phyloP scores from a whole-genome alignment of 1,284 basidiomycete genomes.

The Malassezia yamatoensis region DNA sequence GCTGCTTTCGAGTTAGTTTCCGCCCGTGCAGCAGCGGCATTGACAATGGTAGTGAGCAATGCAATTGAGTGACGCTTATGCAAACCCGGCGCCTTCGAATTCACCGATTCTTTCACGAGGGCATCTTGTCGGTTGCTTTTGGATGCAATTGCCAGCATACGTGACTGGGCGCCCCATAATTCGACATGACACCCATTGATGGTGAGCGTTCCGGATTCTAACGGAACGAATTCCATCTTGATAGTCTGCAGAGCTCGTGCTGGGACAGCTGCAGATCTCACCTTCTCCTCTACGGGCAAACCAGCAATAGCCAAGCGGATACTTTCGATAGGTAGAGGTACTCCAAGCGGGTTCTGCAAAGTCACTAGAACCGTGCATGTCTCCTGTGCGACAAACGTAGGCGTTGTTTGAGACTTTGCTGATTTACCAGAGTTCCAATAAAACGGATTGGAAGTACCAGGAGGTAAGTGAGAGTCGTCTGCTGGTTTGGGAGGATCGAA shows the following conservation, averaged over 20 bases:
- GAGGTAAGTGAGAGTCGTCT: constrained; percentile 9
- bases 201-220: constrained; percentile 59
- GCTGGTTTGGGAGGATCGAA: background rate
- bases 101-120: background rate
- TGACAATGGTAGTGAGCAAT: constrained; percentile 4
- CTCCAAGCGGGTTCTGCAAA: constrained; percentile 79
- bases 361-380: constrained; percentile 68
- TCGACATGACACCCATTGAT: constrained; percentile 70
- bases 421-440: constrained; percentile 22
- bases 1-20: background rate
- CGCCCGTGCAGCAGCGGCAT: background rate
- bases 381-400: constrained; percentile 71
- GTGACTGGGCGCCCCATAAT: constrained; percentile 59
- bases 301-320: constrained; percentile 74
- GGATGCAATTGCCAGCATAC: background rate
- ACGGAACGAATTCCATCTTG: constrained; percentile 61
- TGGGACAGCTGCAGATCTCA: constrained; percentile 57
- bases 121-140: background rate
- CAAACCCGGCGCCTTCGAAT: constrained; percentile 60
- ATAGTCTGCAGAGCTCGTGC: constrained; percentile 65
- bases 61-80: constrained; percentile 52
- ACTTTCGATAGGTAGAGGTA: constrained; percentile 74
- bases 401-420: constrained; percentile 48
- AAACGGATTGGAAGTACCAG: constrained; percentile 23
- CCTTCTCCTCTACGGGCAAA: constrained; percentile 60